Percentiles rank a stretch among this genome's conserved stretches.
These are phyloP conservation scores for Neurospora cerealis DNA, from an alignment of 495 filamentous ascomycete genomes.

Conservation along the genomic window DNA sequence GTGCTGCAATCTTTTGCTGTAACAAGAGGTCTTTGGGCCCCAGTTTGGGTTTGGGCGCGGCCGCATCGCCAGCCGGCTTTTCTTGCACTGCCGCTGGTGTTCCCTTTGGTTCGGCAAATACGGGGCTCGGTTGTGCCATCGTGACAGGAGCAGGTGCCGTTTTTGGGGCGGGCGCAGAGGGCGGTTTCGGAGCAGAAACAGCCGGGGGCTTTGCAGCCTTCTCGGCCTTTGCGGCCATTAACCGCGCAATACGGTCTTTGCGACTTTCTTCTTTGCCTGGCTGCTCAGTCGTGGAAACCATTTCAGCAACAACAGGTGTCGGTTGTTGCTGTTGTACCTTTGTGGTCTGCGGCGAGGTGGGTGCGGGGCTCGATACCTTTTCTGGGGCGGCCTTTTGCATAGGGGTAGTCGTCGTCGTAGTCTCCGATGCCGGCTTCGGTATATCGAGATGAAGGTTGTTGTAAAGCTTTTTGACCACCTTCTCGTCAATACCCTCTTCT, in stretches of 20 bases:
- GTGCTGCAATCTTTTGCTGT: constrained; percentile 35
- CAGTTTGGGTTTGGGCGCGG: constrained; percentile 21
- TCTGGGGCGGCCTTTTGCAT: constrained; percentile 1
- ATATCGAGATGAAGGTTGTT: constrained; percentile 50
- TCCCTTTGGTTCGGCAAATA: background rate
- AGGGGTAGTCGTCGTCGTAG: background rate
- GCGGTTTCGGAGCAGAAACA: background rate
- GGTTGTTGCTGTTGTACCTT: constrained; percentile 3
- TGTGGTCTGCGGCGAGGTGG: background rate
- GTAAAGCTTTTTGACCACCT: constrained; percentile 53
- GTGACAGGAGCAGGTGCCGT: background rate
- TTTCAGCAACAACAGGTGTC: constrained; percentile 1
- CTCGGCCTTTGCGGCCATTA: constrained; percentile 50
- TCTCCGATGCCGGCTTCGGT: constrained; percentile 13
- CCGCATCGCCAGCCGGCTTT: background rate
- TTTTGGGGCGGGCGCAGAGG: background rate
- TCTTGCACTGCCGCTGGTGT: constrained; percentile 5
- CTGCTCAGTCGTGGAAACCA: constrained; percentile 11
- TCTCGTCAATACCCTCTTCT: constrained; percentile 58
- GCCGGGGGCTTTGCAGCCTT: constrained; percentile 15
- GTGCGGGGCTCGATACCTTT: background rate
- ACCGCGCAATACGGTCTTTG: constrained; percentile 65
- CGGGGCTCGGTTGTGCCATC: background rate
- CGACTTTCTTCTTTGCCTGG: constrained; percentile 51
- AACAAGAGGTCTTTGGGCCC: constrained; percentile 34